Percentiles rank a stretch among this genome's conserved stretches.
Conservation (phyloP, 352 stramenopile genomes). For the Plasmopara muralis region DNA sequence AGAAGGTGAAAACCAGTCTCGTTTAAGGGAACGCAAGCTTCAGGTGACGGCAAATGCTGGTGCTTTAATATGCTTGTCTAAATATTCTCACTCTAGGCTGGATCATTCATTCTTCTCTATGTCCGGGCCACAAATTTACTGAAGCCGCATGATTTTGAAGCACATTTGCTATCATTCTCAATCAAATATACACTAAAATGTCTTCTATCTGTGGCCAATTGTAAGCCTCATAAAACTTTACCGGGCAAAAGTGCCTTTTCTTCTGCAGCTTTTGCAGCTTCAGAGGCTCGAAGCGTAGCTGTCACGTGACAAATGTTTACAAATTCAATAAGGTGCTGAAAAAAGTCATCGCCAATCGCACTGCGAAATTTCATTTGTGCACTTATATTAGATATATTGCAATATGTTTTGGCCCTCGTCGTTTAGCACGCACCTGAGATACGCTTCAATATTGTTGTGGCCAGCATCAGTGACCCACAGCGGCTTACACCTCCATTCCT, state of each 20-base stretch:
- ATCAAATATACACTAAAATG: slow-evolving; percentile 32
- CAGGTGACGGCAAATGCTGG: slow-evolving; percentile 14
- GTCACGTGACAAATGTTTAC: slow-evolving; percentile 69
- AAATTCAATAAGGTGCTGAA: slow-evolving; percentile 73
- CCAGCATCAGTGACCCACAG: slow-evolving; percentile 96
- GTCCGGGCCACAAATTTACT: slow-evolving; percentile 7
- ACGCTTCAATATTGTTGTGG: slow-evolving; percentile 98
- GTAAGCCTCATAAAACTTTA: slow-evolving; percentile 10
- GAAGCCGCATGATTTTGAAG: slow-evolving; percentile 9
- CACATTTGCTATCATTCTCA: slow-evolving; percentile 8
- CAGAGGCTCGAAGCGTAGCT: slow-evolving; percentile 33
- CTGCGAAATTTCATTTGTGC: slow-evolving; percentile 15
- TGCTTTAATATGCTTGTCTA: slow-evolving; percentile 6
- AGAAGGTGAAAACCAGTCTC: slow-evolving; percentile 46
- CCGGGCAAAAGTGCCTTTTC: no score
- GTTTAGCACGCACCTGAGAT: slow-evolving; percentile 62
- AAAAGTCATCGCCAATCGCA: slow-evolving; percentile 70
- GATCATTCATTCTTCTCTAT: slow-evolving; percentile 11
- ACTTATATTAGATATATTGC: slow-evolving; percentile 8
- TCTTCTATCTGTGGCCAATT: slow-evolving; percentile 26
- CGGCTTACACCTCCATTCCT: slow-evolving; percentile 93
- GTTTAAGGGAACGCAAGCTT: slow-evolving; percentile 22
- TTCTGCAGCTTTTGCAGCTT: slow-evolving; percentile 24
- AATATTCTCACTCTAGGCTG: slow-evolving; percentile 6
- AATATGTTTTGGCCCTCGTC: not conserved